Base-by-base conservation (phyloP, 768 basidiomycete species). In the Xerocomellus amylosporus region DNA sequence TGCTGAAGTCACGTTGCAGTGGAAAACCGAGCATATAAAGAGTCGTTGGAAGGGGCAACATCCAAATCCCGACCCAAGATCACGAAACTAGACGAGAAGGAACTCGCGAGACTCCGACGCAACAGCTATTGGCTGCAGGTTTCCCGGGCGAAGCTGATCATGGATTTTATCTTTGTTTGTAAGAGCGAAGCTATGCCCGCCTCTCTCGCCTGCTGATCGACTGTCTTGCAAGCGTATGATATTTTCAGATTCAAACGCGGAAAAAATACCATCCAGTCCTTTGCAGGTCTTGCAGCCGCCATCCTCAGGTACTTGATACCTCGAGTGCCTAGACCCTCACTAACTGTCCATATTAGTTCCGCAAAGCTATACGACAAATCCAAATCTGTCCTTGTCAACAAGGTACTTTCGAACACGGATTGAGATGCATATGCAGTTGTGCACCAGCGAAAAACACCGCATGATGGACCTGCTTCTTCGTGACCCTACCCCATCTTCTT, bases 91-190 rank as follows among this genome's bases (percentile, higher is more conserved):
- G 88, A 91, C 64, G 83, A 87, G 61, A 84, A 79, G 69, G 90
- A 92, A 68, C 75, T 91, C 43, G 66, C 73, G 46, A 74, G 87
- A 40, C 78, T 94, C 34, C 79, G 81, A 66, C 78, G 80, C 59
- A 85, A 90, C 70, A 83, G 82, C 61, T 85, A 86, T 63, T 93
- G 90, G 90, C 73, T 93, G 44, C 82, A 82, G 60, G 69, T 88
- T 46, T 79, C 85, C 24, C 74, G 86, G 54, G 74, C 77, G 51
- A 93, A 93, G 74, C 74, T 93, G 55, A 63, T 80, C 40, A 90
- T 92, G 89, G 91, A 93, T 69, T 73, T 93, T 56, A 82, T 91
- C 63, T 93, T 93, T 72, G 91, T 92, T 66, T 91, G 90, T 93
- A 66, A 71, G 82, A 56, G 10, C 13, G 19, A 45, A 4, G 33